Conservation (phyloP, 192 early-diverging fungal species). For the Tieghemiomyces parasiticus region DNA sequence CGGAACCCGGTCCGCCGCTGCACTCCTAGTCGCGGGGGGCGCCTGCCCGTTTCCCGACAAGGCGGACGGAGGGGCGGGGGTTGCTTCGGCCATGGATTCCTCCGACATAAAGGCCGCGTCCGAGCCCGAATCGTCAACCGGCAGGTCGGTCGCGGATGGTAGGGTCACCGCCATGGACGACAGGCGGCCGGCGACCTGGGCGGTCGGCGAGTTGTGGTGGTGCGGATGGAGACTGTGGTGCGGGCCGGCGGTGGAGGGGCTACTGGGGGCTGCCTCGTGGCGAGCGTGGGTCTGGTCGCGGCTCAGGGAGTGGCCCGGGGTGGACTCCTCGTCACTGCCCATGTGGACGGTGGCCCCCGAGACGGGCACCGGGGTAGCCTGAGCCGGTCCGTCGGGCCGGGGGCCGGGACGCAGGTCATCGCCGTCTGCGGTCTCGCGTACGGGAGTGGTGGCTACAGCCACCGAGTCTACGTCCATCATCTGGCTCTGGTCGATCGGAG, state of each 20-base stretch:
- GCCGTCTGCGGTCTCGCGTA: too few species aligned
- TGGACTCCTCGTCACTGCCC: not conserved
- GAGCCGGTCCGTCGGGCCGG: not conserved
- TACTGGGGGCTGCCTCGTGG: not conserved
- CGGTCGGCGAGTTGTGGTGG: not conserved
- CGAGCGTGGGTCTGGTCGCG: not conserved
- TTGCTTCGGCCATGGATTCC: not conserved
- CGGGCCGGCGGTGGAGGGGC: too few species aligned
- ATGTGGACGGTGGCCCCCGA: not conserved
- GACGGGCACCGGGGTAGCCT: not conserved
- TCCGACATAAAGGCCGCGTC: constrained; percentile 6
- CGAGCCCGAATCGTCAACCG: constrained; percentile 2
- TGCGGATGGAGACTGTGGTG: not conserved
- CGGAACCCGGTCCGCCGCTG: too few species aligned
- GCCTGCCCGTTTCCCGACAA: constrained; percentile 8
- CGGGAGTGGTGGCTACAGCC: not conserved
- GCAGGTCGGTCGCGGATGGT: not conserved
- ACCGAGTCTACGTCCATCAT: not conserved
- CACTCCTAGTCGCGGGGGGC: constrained; percentile 5
- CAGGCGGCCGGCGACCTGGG: not conserved
- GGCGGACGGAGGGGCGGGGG: not conserved
- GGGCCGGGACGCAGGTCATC: not conserved
- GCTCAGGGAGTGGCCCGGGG: constrained; percentile 1
- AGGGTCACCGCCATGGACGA: not conserved
- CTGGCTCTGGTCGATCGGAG: not conserved